phyloP scores from a whole-genome alignment of 805 yeast species.

The Saccharomycopsis sp. region DNA sequence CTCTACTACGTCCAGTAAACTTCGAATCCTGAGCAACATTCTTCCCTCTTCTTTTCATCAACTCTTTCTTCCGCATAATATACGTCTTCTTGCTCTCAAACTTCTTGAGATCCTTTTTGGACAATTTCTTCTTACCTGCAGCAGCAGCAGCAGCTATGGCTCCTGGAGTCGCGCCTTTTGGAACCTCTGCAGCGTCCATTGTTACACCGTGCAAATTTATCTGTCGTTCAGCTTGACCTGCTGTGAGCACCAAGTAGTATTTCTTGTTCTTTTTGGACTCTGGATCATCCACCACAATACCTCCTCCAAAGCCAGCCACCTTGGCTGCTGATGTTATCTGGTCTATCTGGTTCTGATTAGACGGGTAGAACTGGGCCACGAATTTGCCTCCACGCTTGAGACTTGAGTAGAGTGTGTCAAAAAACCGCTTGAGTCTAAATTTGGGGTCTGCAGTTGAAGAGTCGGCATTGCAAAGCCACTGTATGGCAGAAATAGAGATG shows the following conservation, averaged over 20 bases:
- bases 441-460: conserved; percentile 76
- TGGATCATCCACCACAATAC: conserved; percentile 88
- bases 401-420: conserved; percentile 80
- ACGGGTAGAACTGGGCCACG: conserved; percentile 95
- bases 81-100: conserved; percentile 74
- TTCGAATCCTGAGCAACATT: conserved; percentile 84
- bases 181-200: conserved; percentile 56
- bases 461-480: conserved; percentile 98
- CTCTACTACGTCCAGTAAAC: conserved; percentile 82
- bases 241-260: conserved; percentile 82
- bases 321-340: conserved; percentile 79
- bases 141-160: not conserved
- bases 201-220: conserved; percentile 75
- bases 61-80: conserved; percentile 85
- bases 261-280: conserved; percentile 88
- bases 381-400: conserved; percentile 93
- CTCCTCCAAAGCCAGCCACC: conserved; percentile 93
- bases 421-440: conserved; percentile 70
- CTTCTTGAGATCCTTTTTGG: conserved; percentile 37
- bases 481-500: conserved; percentile 88
- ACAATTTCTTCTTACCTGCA: conserved; percentile 30
- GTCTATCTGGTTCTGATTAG: conserved; percentile 78
- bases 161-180: conserved; percentile 22
- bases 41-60: conserved; percentile 88
- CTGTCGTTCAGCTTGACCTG: conserved; percentile 70